These are phyloP conservation scores for Coccomyxa subellipsoidea DNA, from an alignment of 163 green algal species.

Conservation along the genomic window DNA sequence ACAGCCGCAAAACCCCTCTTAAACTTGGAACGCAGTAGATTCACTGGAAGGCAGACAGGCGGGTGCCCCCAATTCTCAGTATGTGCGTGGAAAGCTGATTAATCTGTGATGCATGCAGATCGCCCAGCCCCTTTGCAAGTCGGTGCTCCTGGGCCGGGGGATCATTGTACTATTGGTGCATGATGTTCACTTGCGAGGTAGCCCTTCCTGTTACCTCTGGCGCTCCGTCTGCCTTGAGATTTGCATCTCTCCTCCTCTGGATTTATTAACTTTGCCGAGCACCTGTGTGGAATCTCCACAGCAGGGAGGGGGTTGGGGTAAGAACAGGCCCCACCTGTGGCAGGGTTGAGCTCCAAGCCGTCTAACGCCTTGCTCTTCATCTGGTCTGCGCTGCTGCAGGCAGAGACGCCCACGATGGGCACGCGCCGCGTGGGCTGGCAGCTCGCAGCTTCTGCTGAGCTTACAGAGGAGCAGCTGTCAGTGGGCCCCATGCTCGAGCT, in stretches of 20 bases:
- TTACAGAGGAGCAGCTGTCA: neutral
- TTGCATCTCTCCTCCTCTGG: too few species aligned
- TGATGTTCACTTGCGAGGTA: too few species aligned
- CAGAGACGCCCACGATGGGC: conserved; percentile 11
- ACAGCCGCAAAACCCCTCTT: neutral
- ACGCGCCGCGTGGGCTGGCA: conserved; percentile 30
- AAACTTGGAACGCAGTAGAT: neutral
- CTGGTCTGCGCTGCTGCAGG: neutral
- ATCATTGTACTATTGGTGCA: too few species aligned
- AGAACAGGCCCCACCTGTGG: conserved; percentile 13
- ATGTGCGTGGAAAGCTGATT: neutral
- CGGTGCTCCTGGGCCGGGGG: too few species aligned
- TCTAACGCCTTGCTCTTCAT: neutral
- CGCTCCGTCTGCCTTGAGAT: too few species aligned
- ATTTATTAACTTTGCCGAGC: too few species aligned
- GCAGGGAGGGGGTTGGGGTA: neutral
- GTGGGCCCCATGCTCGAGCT: conserved; percentile 39
- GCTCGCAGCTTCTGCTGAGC: conserved; percentile 31
- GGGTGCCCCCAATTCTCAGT: neutral
- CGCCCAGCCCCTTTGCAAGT: neutral
- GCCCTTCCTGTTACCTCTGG: too few species aligned
- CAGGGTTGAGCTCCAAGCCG: neutral
- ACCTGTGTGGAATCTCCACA: too few species aligned
- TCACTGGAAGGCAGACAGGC: neutral
- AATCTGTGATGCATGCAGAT: neutral